Evolutionary conservation across 305 asterid species (phyloP).

Genomic region (Solanum chacoense): DNA sequence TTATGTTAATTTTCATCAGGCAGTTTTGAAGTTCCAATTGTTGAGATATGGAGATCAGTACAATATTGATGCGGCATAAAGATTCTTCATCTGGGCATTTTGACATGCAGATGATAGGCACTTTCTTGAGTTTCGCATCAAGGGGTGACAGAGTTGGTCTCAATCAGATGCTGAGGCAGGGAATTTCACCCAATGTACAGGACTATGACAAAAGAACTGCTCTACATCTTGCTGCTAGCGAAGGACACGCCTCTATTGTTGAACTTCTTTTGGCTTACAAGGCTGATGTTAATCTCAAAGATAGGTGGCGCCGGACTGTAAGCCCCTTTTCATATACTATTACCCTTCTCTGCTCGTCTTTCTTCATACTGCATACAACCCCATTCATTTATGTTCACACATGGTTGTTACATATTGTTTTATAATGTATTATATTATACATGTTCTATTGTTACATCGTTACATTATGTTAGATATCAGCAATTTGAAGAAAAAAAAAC

Average conservation of each 20-base stretch:
- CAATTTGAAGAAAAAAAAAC: background rate
- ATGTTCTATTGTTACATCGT: background rate
- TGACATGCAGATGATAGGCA: slow-evolving; percentile 47
- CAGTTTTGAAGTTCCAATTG: background rate
- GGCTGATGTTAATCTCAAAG: slow-evolving; percentile 50
- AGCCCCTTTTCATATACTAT: background rate
- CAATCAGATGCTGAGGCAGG: slow-evolving; percentile 46
- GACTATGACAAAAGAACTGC: slow-evolving; percentile 57
- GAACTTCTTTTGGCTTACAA: slow-evolving; percentile 55
- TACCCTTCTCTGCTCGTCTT: background rate
- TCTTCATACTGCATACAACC: background rate
- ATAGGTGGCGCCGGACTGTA: slow-evolving; percentile 55
- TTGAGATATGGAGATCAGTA: background rate
- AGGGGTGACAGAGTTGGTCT: slow-evolving; percentile 63
- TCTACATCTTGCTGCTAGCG: slow-evolving; percentile 64
- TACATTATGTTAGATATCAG: background rate
- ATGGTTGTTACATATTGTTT: background rate
- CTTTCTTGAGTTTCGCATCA: slow-evolving; percentile 54
- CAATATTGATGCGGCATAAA: background rate
- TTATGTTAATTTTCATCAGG: background rate
- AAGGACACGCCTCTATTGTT: slow-evolving; percentile 57
- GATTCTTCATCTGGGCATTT: slow-evolving; percentile 18
- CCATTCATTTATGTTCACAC: background rate
- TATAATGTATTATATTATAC: background rate
- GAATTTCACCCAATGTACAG: slow-evolving; percentile 48